Evolutionary conservation across 2,329 filamentous ascomycete species (phyloP), one percentile per base, ranked within the genome.

Genomic region (Geosmithia putterillii): DNA sequence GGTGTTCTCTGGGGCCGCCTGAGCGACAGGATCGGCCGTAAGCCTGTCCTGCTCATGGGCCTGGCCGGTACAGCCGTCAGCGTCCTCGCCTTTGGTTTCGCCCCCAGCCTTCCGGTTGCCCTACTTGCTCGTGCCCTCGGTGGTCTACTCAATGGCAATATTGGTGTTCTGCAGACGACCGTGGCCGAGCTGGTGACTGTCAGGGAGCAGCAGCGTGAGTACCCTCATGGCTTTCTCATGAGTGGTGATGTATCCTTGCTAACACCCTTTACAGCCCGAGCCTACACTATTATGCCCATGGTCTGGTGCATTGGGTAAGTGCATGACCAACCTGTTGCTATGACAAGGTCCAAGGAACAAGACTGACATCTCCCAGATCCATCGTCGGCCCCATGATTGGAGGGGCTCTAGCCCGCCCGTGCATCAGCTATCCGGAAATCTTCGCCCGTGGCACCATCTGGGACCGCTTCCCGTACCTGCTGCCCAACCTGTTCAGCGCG

Each of bases 281-380:
- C 90, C 41, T 98, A 94, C 65, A 87, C 90, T 12, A 89, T 96
- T 52, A 95, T 98, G 88, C 92, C 92, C 7, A 87, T 95, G 59
- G 86, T 96, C 21, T 98, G 92, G 92, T 95, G 89, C 58, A 74
- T 98, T 56, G 92, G 92, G 71, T 86, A 69, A 65, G 71, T 65
- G 5, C 23, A 25, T 25, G 10, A 6, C 23, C 23, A 10, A 25
- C 23, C 23, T 25, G 23, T 25, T 25, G 23, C 23, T 25, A n/a
- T n/a, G n/a, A n/a, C n/a, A n/a, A n/a, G n/a, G n/a, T n/a, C n/a
- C n/a, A n/a, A n/a, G n/a, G n/a, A n/a, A n/a, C n/a, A n/a, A 46
- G 17, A 51, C 58, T 54, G 25, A 48, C 43, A 23, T 20, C 22
- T 52, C 32, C 45, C 54, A 86, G 83, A 53, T 95, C 90, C 22